These are phyloP conservation scores for Mortierella sp. DNA, from an alignment of 371 early-diverging fungal genomes.

Conservation along the genomic window DNA sequence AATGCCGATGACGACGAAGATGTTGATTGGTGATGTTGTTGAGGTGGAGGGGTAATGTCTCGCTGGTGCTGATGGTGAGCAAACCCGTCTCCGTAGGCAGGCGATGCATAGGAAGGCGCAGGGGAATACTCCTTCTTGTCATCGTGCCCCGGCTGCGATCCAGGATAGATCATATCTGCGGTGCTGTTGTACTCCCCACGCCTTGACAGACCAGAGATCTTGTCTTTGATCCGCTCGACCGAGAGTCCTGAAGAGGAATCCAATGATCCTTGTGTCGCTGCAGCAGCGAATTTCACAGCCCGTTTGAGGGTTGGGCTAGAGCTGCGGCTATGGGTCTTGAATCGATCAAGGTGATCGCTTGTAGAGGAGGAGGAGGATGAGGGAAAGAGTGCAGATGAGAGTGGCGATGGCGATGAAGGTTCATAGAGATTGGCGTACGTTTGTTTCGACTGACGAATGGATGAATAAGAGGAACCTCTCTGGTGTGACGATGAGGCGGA, in stretches of 20 bases:
- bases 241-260: conserved; percentile 18
- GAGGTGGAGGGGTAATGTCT: conserved; percentile 25
- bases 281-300: conserved; percentile 46
- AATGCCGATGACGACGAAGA: conserved; percentile 16
- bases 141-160: conserved; percentile 33
- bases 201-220: conserved; percentile 10
- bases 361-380: conserved; percentile 4
- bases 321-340: conserved; percentile 37
- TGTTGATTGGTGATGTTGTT: conserved; percentile 11
- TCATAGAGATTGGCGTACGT: conserved; percentile 35
- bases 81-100: neutral
- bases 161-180: conserved; percentile 29
- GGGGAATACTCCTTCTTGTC: conserved; percentile 36
- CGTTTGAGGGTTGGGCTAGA: conserved; percentile 54
- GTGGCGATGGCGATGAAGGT: conserved; percentile 50
- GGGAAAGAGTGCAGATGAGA: conserved; percentile 46
- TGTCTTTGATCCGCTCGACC: conserved; percentile 20
- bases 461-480: conserved; percentile 12
- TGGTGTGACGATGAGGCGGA: neutral
- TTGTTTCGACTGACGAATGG: conserved; percentile 16
- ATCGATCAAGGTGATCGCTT: conserved; percentile 22
- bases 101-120: conserved; percentile 10
- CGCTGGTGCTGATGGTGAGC: conserved; percentile 7
- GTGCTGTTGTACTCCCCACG: conserved; percentile 26
- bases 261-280: conserved; percentile 26